A percentile compares a stretch with the other conserved stretches of the same genome.
These are phyloP conservation scores for Leccinum solheimii DNA, from an alignment of 1,284 basidiomycete species.

Conservation along the genomic window DNA sequence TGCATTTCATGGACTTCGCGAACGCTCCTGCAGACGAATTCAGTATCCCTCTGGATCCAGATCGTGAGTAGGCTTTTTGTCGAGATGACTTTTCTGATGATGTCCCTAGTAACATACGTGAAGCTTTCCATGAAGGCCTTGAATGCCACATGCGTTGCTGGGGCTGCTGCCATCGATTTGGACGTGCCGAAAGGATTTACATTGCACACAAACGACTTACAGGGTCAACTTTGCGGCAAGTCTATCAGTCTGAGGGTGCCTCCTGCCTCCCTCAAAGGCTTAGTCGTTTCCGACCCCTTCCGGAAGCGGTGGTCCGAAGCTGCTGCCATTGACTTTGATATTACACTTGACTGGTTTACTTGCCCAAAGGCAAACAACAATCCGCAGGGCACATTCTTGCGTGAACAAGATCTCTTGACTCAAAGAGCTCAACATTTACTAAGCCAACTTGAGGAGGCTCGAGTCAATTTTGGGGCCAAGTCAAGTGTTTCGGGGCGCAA, in stretches of 20 bases:
- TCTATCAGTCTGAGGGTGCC: conserved; percentile 60
- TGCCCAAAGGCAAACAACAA: conserved; percentile 54
- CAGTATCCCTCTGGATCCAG: conserved; percentile 63
- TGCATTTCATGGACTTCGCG: conserved; percentile 72
- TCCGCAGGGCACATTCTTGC: conserved; percentile 69
- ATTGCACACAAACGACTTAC: conserved; percentile 73
- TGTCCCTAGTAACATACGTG: conserved; percentile 45
- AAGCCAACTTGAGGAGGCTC: conserved; percentile 29
- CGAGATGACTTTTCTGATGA: conserved; percentile 7
- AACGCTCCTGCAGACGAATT: conserved; percentile 82
- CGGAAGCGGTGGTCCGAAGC: conserved; percentile 70
- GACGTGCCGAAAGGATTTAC: conserved; percentile 60
- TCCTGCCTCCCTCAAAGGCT: conserved; percentile 43
- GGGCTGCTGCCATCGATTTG: conserved; percentile 55
- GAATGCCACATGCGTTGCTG: conserved; percentile 56
- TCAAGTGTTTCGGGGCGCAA: neutral
- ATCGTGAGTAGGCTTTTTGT: conserved; percentile 52
- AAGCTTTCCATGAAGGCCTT: conserved; percentile 57
- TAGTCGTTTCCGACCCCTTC: conserved; percentile 43
- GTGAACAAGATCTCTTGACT: conserved; percentile 70
- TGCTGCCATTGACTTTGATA: conserved; percentile 53
- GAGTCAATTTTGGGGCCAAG: conserved; percentile 3
- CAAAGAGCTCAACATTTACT: conserved; percentile 65
- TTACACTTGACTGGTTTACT: conserved; percentile 68
- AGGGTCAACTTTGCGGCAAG: conserved; percentile 63